These are phyloP conservation scores for Salix dunnii DNA, from an alignment of 345 rosid genomes.

Conservation along the genomic window DNA sequence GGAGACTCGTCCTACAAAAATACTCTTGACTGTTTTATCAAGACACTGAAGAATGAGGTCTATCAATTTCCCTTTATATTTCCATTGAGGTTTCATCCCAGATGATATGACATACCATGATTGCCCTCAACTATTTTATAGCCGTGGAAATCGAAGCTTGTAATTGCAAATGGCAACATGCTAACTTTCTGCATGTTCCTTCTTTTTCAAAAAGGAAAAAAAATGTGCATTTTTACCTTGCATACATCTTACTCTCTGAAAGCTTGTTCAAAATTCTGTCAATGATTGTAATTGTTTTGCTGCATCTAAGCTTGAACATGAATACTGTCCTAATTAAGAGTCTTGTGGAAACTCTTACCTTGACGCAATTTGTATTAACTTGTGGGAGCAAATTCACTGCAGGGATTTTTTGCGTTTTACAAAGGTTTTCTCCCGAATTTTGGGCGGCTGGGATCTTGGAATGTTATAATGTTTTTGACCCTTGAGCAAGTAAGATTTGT, in stretches of 20 bases:
- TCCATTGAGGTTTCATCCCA: neutral
- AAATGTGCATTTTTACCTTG: neutral
- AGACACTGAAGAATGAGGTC: conserved; percentile 87
- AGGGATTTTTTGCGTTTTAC: conserved; percentile 89
- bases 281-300: neutral
- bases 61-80: conserved; percentile 9
- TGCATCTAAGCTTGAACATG: neutral
- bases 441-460: conserved; percentile 97
- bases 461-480: conserved; percentile 92
- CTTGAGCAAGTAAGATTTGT: conserved; percentile 81
- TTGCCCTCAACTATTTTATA: neutral
- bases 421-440: conserved; percentile 95
- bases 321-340: neutral
- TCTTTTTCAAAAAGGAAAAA: neutral
- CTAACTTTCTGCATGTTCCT: neutral
- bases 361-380: neutral
- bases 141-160: neutral
- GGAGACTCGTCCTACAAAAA: conserved; percentile 89
- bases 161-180: neutral
- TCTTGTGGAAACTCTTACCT: neutral
- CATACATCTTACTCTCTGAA: neutral
- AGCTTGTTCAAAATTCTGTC: neutral
- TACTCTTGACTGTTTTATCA: conserved; percentile 89
- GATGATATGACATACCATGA: neutral
- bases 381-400: conserved; percentile 15